Percentiles rank a stretch among this genome's conserved stretches.
Evolutionary conservation across 2,329 filamentous ascomycete genomes (phyloP).

Genomic region (Lithohypha guttulata): DNA sequence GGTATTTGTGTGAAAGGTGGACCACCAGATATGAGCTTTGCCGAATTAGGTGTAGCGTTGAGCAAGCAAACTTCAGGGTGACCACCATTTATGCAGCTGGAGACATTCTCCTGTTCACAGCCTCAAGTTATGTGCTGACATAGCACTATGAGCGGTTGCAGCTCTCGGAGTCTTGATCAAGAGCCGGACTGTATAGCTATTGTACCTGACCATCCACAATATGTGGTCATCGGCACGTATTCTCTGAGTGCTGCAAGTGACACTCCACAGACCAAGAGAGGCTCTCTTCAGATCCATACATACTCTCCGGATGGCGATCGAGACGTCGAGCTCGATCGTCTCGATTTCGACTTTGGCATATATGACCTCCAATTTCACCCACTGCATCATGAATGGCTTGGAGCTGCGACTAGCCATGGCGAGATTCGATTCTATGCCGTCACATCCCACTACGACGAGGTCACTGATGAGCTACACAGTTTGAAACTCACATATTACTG

Average conservation of each 20-base stretch:
- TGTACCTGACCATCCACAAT: slow-evolving; percentile 15
- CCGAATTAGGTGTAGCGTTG: no score
- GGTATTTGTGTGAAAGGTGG: no score
- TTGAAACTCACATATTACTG: slow-evolving; percentile 30
- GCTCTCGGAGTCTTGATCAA: slow-evolving; percentile 13
- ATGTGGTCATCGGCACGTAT: slow-evolving; percentile 21
- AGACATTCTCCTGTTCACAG: no score
- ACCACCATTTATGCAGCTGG: no score
- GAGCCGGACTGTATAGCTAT: slow-evolving; percentile 18
- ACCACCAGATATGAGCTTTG: no score
- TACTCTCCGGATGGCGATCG: slow-evolving; percentile 10
- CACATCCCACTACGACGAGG: slow-evolving; percentile 14
- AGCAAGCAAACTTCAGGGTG: no score
- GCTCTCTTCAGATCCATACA: slow-evolving; percentile 15
- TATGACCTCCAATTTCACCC: slow-evolving; percentile 77
- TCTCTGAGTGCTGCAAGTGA: slow-evolving; percentile 12
- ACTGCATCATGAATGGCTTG: slow-evolving; percentile 47
- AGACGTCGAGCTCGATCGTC: slow-evolving; percentile 21
- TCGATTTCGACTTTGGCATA: slow-evolving; percentile 50
- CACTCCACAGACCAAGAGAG: slow-evolving; percentile 11
- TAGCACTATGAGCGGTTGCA: no score
- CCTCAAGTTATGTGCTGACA: no score
- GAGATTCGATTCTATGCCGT: slow-evolving; percentile 51
- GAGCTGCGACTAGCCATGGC: slow-evolving; percentile 67
- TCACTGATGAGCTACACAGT: slow-evolving; percentile 23